Evolutionary conservation across 2,329 filamentous ascomycete species (phyloP), one percentile per base, ranked within the genome.

Genomic region (Penicillium sp.): DNA sequence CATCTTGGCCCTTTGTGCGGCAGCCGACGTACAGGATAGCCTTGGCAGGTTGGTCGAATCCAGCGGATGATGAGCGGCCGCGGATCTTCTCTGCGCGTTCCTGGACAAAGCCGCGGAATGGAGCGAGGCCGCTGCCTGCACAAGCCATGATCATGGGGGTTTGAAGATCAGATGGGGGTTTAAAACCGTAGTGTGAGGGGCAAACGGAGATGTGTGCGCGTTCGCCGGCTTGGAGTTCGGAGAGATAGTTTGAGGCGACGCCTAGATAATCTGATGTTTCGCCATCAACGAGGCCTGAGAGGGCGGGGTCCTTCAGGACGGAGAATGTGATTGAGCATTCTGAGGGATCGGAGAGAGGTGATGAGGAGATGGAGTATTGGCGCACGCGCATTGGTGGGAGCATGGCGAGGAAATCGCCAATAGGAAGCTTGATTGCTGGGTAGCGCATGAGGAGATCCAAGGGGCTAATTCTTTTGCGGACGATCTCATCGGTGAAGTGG

Each of bases 281-380:
- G 15, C 18, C 46, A 75, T 79, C 72, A 4, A 70, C 64, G 13
- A 70, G 21, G 10, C 56, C 58, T 2, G 63, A 59, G 7, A 76
- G 59, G 0, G 84, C 79, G 0, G 81, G 79, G 2, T 75, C 76
- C 44, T 85, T 79, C 46, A 89, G 78, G 1, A 91, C 79, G 3
- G 80, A 79, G 72, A 87, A 90, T 3, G 87, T 90, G 24, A 92
- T 78, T 0, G 85, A 85, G 46, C 81, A 80, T 52, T 77, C 76
- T 10, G 72, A 74, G 0, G 81, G 76, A 56, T 85, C 79, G 56
- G 75, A 76, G 0, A 89, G 76, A 0, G 88, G 86, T 0, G 87
- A 89, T 0, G 87, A 90, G 0, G 88, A 90, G 64, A 92, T 90
- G 29, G 85, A 89, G 75, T 91, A 91, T 68, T 89, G 86, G n/a